A percentile compares a stretch with the other conserved stretches of the same genome.
These are phyloP conservation scores for Smittium mucronatum DNA, from an alignment of 371 early-diverging fungal genomes.

Conservation along the genomic window DNA sequence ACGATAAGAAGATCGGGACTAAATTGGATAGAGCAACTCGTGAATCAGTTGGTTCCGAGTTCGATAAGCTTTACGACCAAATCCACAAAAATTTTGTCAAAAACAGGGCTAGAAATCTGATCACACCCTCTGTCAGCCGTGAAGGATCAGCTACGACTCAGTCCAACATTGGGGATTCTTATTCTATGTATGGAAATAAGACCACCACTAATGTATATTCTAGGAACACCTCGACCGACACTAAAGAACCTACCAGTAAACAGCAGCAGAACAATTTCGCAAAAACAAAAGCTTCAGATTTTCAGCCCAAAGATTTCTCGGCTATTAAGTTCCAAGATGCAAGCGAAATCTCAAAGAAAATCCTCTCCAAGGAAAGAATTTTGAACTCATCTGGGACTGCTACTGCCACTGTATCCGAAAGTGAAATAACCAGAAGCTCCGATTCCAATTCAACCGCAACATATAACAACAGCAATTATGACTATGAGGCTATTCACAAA, in stretches of 20 bases:
- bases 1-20: too few species aligned
- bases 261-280: not conserved
- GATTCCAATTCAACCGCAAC: not conserved
- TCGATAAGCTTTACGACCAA: constrained; percentile 32
- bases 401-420: not conserved
- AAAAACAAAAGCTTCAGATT: not conserved
- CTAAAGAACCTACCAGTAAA: too few species aligned
- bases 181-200: not conserved
- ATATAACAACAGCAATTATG: not conserved
- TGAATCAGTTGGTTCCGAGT: constrained; percentile 33
- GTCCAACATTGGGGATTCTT: not conserved
- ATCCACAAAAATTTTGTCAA: constrained; percentile 15
- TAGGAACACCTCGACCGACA: not conserved
- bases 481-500: not conserved
- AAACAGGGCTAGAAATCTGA: constrained; percentile 7
- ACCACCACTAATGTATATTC: not conserved
- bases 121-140: not conserved
- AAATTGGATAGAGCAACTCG: constrained; percentile 28
- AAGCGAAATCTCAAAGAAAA: not conserved
- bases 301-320: too few species aligned
- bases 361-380: too few species aligned
- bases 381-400: not conserved
- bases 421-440: not conserved
- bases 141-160: not conserved
- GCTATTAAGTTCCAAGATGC: not conserved